Percentiles rank a stretch among this genome's conserved stretches.
phyloP scores from a whole-genome alignment of 306 rosid species.

The Pyrus communis region DNA sequence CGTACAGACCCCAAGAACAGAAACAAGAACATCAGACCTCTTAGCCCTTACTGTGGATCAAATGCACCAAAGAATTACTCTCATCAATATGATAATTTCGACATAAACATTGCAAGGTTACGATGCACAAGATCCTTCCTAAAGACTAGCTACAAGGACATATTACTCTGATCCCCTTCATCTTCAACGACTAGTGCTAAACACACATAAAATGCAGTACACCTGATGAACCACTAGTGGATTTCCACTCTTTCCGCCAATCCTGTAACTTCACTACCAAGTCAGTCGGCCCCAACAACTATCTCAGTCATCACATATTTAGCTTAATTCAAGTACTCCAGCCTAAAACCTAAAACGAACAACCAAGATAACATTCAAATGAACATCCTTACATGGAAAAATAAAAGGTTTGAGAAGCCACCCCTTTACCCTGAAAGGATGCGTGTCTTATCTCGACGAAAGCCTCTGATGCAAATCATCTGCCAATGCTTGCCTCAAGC shows the following conservation, averaged over 20 bases:
- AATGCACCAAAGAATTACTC: not conserved
- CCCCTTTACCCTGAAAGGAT: not conserved
- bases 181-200: not conserved
- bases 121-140: not conserved
- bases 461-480: constrained; percentile 92
- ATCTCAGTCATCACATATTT: not conserved
- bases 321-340: constrained; percentile 9
- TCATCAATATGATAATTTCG: not conserved
- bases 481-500: constrained; percentile 79
- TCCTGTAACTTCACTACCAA: constrained; percentile 3
- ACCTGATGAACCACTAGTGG: not conserved
- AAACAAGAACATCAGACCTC: too few relatives aligned
- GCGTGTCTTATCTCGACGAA: constrained; percentile 49
- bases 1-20: not conserved
- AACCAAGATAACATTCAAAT: not conserved
- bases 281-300: constrained; percentile 16
- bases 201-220: not conserved
- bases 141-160: not conserved
- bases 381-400: not conserved
- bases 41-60: too few relatives aligned
- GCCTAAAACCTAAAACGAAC: constrained; percentile 5
- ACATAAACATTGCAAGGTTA: not conserved
- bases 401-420: not conserved
- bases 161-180: not conserved
- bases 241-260: not conserved